Evolutionary conservation across 2,329 filamentous ascomycete genomes (phyloP), one percentile per base, ranked within the genome.

Genomic region (Diaporthe eres): DNA sequence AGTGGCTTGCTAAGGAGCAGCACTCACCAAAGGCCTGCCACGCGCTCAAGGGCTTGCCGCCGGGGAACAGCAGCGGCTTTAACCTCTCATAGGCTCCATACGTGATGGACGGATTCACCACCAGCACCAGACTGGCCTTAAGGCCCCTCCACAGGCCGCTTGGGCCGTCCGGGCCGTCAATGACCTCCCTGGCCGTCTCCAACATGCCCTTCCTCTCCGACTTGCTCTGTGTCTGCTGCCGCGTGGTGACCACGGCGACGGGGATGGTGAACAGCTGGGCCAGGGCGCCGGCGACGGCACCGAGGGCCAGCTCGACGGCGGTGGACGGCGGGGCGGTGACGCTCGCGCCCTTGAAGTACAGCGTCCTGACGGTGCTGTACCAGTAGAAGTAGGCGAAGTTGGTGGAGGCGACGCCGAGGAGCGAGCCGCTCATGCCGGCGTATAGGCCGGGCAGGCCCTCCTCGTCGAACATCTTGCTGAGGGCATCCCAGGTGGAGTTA

Each of bases 321-420:
- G 96, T 98, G 28, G 94, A 93, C 2, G 95, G 95, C 37, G 93
- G 82, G 4, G 81, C 82, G 4, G 83, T 79, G 22, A 82, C 83
- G 79, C 90, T 90, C 77, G 89, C 84, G 55, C 90, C 86, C 79
- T 90, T 90, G 79, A 94, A 85, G 84, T 98, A 98, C 28, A 98
- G 85, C 22, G 92, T 92, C 78, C 97, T 92, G 44, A 98, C 95
- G 39, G 97, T 86, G 7, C 95, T 96, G 84, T 98, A 98, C 96
- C 96, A 98, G 87, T 99, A 99, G 84, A 99, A 99, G 86, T 99
- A 99, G 81, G 97, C 97, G 83, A 99, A 99, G 85, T 99, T 99
- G 71, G 96, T 98, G 37, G 96, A 98, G 1, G 95, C 96, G 49
- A 99, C 97, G 72, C 97, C 97, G 71, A 98, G 87, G 25, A 99